phyloP scores from a whole-genome alignment of 305 asterid species.

The Fraxinus floribunda region DNA sequence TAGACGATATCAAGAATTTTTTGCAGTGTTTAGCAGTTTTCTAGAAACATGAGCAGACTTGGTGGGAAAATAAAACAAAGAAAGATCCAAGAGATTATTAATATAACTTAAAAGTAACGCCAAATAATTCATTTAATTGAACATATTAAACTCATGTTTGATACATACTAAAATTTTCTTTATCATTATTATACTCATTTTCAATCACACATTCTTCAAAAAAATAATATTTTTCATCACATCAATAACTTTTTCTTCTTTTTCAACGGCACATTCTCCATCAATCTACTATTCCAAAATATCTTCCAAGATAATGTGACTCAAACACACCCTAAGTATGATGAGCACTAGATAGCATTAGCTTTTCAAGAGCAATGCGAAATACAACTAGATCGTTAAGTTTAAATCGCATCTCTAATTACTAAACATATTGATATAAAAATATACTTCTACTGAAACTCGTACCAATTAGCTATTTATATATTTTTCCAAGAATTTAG shows the following conservation, averaged over 20 bases:
- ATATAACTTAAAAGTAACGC: background rate
- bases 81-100: conserved; percentile 26
- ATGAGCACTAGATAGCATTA: too few relatives aligned
- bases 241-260: too few relatives aligned
- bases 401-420: background rate
- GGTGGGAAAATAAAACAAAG: conserved; percentile 14
- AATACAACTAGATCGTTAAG: background rate
- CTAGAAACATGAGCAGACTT: conserved; percentile 12
- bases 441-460: background rate
- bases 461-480: background rate
- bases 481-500: conserved; percentile 10
- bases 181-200: too few relatives aligned
- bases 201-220: too few relatives aligned
- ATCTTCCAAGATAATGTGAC: too few relatives aligned
- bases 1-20: conserved; percentile 14
- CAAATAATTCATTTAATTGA: background rate
- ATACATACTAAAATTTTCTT: too few relatives aligned
- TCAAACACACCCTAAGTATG: too few relatives aligned
- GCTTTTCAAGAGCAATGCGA: background rate
- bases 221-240: too few relatives aligned
- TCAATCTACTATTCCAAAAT: too few relatives aligned
- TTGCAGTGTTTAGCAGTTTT: background rate
- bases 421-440: background rate
- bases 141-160: too few relatives aligned
- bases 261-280: too few relatives aligned